phyloP scores from a whole-genome alignment of 805 yeast species.

The Candida montana region DNA sequence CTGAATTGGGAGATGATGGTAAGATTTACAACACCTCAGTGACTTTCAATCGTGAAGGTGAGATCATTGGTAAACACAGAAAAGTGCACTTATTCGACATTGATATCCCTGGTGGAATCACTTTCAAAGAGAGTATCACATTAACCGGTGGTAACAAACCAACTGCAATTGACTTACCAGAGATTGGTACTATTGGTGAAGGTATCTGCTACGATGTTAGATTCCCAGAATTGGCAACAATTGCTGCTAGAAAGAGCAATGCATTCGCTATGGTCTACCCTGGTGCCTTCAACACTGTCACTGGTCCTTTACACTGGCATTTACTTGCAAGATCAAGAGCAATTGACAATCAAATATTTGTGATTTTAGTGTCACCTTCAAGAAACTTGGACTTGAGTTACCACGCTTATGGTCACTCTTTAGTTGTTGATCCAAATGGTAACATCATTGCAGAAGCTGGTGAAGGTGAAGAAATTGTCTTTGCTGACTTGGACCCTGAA shows the following conservation, averaged over 20 bases:
- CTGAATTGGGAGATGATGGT: slow-evolving; percentile 57
- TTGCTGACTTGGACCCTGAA: slow-evolving; percentile 66
- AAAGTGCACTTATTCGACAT: slow-evolving; percentile 90
- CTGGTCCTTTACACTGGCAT: slow-evolving; percentile 86
- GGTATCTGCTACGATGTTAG: slow-evolving; percentile 84
- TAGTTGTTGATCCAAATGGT: slow-evolving; percentile 64
- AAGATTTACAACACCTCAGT: slow-evolving; percentile 71
- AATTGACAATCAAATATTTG: slow-evolving; percentile 68
- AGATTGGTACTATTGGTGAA: slow-evolving; percentile 61
- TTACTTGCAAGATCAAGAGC: slow-evolving; percentile 70
- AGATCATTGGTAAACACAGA: slow-evolving; percentile 81
- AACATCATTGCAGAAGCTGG: slow-evolving; percentile 70
- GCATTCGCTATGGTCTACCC: slow-evolving; percentile 81
- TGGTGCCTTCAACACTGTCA: slow-evolving; percentile 81
- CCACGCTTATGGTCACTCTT: slow-evolving; percentile 65
- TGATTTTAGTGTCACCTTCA: slow-evolving; percentile 84
- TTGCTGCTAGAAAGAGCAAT: slow-evolving; percentile 58
- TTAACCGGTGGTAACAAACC: slow-evolving; percentile 78
- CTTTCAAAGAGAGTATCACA: slow-evolving; percentile 79
- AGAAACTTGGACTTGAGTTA: slow-evolving; percentile 56
- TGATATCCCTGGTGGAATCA: slow-evolving; percentile 88
- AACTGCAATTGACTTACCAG: slow-evolving; percentile 44
- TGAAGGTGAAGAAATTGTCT: slow-evolving; percentile 69
- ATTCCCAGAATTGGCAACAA: slow-evolving; percentile 73
- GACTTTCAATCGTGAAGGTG: slow-evolving; percentile 72